Evolutionary conservation across 805 yeast species (phyloP).

Genomic region (Saturnispora gosingensis): DNA sequence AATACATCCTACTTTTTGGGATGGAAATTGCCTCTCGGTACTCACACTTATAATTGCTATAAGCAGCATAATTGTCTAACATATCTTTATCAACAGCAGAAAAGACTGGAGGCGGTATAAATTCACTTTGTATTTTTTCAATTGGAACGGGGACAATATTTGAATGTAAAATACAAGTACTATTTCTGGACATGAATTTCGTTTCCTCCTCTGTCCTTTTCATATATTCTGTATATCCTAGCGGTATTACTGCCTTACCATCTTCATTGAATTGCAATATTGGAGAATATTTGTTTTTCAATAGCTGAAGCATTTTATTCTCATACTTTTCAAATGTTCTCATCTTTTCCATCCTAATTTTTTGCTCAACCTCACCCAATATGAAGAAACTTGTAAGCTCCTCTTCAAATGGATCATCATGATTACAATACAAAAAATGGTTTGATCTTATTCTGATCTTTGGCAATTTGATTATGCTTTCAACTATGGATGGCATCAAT

Average conservation of each 20-base stretch:
- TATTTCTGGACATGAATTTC: slow-evolving; percentile 1
- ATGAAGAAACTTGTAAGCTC: slow-evolving; percentile 57
- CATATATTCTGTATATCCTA: not conserved
- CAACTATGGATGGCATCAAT: slow-evolving; percentile 26
- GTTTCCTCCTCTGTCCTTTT: not conserved
- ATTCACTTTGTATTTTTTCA: not conserved
- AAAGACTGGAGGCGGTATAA: slow-evolving; percentile 12
- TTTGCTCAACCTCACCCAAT: slow-evolving; percentile 60
- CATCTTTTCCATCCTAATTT: slow-evolving; percentile 43
- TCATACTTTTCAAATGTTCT: slow-evolving; percentile 19
- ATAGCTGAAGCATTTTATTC: slow-evolving; percentile 12
- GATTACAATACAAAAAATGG: slow-evolving; percentile 55
- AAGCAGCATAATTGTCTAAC: slow-evolving; percentile 19
- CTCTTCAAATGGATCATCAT: slow-evolving; percentile 85
- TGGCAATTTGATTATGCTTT: slow-evolving; percentile 43
- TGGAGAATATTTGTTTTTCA: slow-evolving; percentile 28
- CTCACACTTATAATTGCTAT: slow-evolving; percentile 16
- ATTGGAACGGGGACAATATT: not conserved
- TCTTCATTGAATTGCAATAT: slow-evolving; percentile 14
- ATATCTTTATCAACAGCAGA: slow-evolving; percentile 16
- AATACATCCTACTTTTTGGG: slow-evolving; percentile 21
- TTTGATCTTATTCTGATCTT: slow-evolving; percentile 45
- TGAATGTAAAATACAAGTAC: not conserved
- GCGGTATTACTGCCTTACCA: slow-evolving; percentile 10
- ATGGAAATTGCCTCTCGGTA: slow-evolving; percentile 18